Conservation (phyloP, 1,284 basidiomycete species). For the Cutaneotrichosporon curvatum region DNA sequence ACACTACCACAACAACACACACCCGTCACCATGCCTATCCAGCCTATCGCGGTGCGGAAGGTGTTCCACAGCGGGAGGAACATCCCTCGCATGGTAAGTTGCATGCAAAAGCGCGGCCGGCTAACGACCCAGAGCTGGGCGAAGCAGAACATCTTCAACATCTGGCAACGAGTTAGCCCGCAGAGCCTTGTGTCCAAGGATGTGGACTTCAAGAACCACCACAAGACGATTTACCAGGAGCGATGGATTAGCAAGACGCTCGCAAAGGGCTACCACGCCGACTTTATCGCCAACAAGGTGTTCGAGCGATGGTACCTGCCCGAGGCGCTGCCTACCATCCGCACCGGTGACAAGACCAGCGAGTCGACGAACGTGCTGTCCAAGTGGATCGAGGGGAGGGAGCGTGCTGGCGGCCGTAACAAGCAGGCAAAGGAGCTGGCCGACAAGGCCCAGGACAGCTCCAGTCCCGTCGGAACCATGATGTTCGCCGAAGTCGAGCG, state of each 20-base stretch:
- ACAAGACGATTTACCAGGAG: slow-evolving; percentile 77
- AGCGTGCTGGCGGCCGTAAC: slow-evolving; percentile 34
- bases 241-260: slow-evolving; percentile 87
- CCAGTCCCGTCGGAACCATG: slow-evolving; percentile 73
- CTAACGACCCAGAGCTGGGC: slow-evolving; percentile 64
- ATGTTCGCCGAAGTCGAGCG: slow-evolving; percentile 93
- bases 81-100: slow-evolving; percentile 44
- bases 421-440: slow-evolving; percentile 48
- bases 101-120: neutral
- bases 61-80: slow-evolving; percentile 35
- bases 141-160: slow-evolving; percentile 67
- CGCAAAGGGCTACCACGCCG: slow-evolving; percentile 89
- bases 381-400: slow-evolving; percentile 53
- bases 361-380: slow-evolving; percentile 48
- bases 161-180: slow-evolving; percentile 57
- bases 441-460: slow-evolving; percentile 53
- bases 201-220: slow-evolving; percentile 56
- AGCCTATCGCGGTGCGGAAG: slow-evolving; percentile 5
- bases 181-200: slow-evolving; percentile 50
- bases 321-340: slow-evolving; percentile 74
- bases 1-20: slow-evolving; percentile 2
- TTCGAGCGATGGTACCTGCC: slow-evolving; percentile 97
- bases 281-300: slow-evolving; percentile 83
- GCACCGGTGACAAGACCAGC: slow-evolving; percentile 25
- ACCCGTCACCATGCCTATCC: slow-evolving; percentile 14